Conservation (phyloP, 2,329 filamentous ascomycete genomes). For the Dactylellina leptospora region DNA sequence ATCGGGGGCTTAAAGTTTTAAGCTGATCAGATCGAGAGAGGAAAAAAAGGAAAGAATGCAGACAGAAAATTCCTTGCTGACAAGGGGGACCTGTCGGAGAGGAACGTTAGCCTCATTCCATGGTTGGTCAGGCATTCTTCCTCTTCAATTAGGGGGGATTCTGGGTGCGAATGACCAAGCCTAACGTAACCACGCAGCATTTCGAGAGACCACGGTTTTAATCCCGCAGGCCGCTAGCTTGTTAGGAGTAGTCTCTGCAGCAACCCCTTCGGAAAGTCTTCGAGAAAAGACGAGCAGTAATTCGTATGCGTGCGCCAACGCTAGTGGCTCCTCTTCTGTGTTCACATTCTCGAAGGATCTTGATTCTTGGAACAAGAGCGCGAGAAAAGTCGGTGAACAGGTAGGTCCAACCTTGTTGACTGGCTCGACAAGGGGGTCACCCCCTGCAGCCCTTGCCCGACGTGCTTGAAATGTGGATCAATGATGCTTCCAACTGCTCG, state of each 20-base stretch:
- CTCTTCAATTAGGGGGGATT: background rate
- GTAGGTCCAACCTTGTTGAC: conserved; percentile 42
- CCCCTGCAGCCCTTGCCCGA: conserved; percentile 39
- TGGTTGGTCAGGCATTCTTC: conserved; percentile 41
- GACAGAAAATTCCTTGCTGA: conserved; percentile 48
- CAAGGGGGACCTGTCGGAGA: conserved; percentile 20
- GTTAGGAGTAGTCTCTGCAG: conserved; percentile 18
- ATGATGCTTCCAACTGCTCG: conserved; percentile 47
- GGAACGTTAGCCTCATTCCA: conserved; percentile 51
- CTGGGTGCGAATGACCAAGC: background rate
- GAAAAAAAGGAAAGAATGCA: conserved; percentile 42
- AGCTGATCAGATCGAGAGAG: conserved; percentile 31
- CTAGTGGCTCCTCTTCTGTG: background rate
- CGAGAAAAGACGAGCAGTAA: background rate
- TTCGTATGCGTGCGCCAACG: background rate
- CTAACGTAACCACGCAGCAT: conserved; percentile 14
- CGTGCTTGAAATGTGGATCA: conserved; percentile 44
- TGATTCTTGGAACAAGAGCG: conserved; percentile 28
- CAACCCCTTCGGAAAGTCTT: background rate
- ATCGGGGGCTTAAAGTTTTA: conserved; percentile 50
- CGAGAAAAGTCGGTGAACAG: conserved; percentile 22
- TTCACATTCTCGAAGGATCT: conserved; percentile 48
- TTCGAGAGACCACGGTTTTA: background rate
- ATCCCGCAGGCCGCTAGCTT: conserved; percentile 4
- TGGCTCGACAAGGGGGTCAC: conserved; percentile 20